Base-by-base conservation (phyloP, 495 filamentous ascomycete genomes). In the Xylaria castorea region DNA sequence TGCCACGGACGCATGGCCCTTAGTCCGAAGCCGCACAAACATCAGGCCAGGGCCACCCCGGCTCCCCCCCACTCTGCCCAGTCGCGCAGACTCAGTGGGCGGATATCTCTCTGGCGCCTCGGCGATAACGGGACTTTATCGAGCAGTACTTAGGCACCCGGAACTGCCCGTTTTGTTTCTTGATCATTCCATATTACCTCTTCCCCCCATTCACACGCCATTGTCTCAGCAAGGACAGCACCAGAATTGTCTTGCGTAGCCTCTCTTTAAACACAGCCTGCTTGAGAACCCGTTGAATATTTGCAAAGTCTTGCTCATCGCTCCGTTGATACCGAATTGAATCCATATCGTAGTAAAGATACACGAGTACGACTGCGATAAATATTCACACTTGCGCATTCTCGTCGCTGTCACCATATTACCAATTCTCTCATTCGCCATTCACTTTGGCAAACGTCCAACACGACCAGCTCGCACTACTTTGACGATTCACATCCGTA, bases 11-110 rank as follows among this genome's bases (percentile, higher is more conserved):
- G 36, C 48, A 44, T 50, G 69, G 70, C 70, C 44, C 50, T 71
- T 71, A 60, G 50, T 72, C 70, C 70, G 70, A 72, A 72, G 63
- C 70, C 70, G 70, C 67, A 68, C 34, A 40, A 61, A 50, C 67
- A 57, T 68, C 66, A 58, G 66, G 34, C 40, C 53, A 70, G 55
- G 53, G 51, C 12, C 50, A 50, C 38, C 70, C 70, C 70, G 42
- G 70, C 27, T 38, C 38, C n/a, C n/a, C 25, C 1, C 25, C 16
- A 27, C 12, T 18, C 44, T 3, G 58, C 34, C 27, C 27, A 22
- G 60, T 51, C 30, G 67, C 22, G 18, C 40, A 18, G 42, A 16
- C 18, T 68, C 25, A 42, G 32, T 27, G 64, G 64, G 27, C 12
- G 27, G 14, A n/a, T 14, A 58, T n/a, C 27, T 34, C 36, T 40